These are phyloP conservation scores for Acrocalymma vagum DNA, from an alignment of 2,329 filamentous ascomycete genomes.

Conservation along the genomic window DNA sequence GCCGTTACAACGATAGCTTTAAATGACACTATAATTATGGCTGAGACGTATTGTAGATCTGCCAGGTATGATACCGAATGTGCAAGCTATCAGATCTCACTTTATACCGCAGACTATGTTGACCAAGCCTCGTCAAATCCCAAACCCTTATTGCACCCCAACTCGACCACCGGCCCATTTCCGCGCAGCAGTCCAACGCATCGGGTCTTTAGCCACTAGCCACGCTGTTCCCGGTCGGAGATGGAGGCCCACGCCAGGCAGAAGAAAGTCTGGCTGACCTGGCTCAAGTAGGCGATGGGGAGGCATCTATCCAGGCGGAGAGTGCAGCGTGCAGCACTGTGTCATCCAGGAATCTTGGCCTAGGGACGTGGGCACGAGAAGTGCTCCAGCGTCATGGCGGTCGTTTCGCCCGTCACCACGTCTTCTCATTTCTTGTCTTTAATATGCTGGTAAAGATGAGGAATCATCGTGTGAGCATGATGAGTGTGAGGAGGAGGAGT, in stretches of 20 bases:
- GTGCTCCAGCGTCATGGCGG: slow-evolving; percentile 7
- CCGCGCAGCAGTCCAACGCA: slow-evolving; percentile 2
- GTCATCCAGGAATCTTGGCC: slow-evolving; percentile 4
- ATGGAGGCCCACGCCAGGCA: slow-evolving; percentile 9
- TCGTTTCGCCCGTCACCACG: slow-evolving; percentile 1
- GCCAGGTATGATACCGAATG: not conserved
- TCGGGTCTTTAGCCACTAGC: slow-evolving; percentile 11
- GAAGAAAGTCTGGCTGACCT: slow-evolving; percentile 5
- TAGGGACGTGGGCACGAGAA: slow-evolving; percentile 4
- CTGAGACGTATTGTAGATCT: slow-evolving; percentile 1
- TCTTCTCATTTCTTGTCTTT: slow-evolving; percentile 9
- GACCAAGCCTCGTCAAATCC: slow-evolving; percentile 1
- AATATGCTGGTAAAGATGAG: slow-evolving; percentile 6
- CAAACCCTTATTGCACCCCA: slow-evolving; percentile 1
- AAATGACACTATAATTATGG: slow-evolving; percentile 6
- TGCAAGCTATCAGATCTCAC: slow-evolving; percentile 3
- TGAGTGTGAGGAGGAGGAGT: slow-evolving; percentile 7
- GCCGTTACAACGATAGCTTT: slow-evolving; percentile 8
- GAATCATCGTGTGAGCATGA: slow-evolving; percentile 9
- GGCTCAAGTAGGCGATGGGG: not conserved
- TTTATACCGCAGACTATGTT: slow-evolving; percentile 3
- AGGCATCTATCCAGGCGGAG: not conserved
- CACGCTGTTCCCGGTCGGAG: slow-evolving; percentile 10
- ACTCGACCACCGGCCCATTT: slow-evolving; percentile 9
- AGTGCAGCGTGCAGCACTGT: not conserved